Conservation (phyloP, 768 basidiomycete species). For the Naematelia aurantialba region DNA sequence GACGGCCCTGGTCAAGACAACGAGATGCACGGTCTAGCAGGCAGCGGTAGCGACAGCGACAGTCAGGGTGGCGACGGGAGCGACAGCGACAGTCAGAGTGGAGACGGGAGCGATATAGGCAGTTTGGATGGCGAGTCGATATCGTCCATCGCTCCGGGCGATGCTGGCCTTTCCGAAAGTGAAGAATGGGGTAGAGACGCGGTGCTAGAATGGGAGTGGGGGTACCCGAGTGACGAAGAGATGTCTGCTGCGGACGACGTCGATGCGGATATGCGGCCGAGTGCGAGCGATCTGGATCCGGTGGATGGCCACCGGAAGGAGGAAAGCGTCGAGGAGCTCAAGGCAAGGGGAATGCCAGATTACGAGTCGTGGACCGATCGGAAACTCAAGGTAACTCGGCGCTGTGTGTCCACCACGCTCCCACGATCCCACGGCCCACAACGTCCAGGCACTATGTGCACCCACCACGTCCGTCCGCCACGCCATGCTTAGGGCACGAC, state of each 20-base stretch:
- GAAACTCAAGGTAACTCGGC: conserved; percentile 29
- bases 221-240: conserved; percentile 10
- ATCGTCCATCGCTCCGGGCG: conserved; percentile 20
- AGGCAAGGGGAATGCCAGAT: conserved; percentile 36
- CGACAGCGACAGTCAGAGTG: too few relatives aligned
- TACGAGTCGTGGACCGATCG: conserved; percentile 28
- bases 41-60: conserved; percentile 5
- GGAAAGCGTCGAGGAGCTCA: conserved; percentile 18
- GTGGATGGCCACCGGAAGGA: not conserved
- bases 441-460: too few relatives aligned
- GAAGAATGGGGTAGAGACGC: conserved; percentile 29
- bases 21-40: too few relatives aligned
- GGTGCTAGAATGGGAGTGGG: conserved; percentile 17
- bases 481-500: too few relatives aligned
- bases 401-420: too few relatives aligned
- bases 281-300: too few relatives aligned
- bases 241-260: not conserved
- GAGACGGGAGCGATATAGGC: conserved; percentile 1
- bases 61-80: too few relatives aligned
- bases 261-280: too few relatives aligned
- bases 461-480: too few relatives aligned
- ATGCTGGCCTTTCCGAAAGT: conserved; percentile 19
- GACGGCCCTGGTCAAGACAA: conserved; percentile 8
- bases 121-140: conserved; percentile 6
- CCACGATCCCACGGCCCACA: too few relatives aligned